phyloP scores from a whole-genome alignment of 345 rosid genomes.

The Salix exigua region DNA sequence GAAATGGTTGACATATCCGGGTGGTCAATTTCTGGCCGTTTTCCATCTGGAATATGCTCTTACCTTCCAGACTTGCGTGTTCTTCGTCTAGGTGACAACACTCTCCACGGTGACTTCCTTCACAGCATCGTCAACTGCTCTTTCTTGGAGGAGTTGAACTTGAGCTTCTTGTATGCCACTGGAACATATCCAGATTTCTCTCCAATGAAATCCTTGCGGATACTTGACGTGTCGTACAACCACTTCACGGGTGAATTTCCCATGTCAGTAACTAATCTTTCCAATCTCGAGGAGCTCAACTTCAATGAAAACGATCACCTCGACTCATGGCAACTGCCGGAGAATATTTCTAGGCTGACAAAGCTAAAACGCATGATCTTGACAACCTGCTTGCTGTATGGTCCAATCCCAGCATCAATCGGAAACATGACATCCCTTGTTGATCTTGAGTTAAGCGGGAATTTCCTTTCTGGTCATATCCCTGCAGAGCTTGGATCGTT shows the following conservation, averaged over 20 bases:
- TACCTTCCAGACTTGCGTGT: conserved; percentile 63
- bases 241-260: conserved; percentile 26
- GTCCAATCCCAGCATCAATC: conserved; percentile 64
- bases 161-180: conserved; percentile 8
- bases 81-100: conserved; percentile 60
- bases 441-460: conserved; percentile 85
- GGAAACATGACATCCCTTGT: conserved; percentile 80
- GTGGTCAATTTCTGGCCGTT: conserved; percentile 61
- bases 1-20: conserved; percentile 50
- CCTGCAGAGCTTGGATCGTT: conserved; percentile 72
- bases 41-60: conserved; percentile 61
- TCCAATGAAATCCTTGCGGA: conserved; percentile 16
- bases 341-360: conserved; percentile 29
- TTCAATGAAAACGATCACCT: conserved; percentile 26
- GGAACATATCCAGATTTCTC: conserved; percentile 31
- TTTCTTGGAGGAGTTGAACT: conserved; percentile 43
- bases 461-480: conserved; percentile 60
- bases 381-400: conserved; percentile 57
- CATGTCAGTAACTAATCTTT: conserved; percentile 22
- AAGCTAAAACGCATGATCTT: conserved; percentile 64
- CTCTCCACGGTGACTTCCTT: conserved; percentile 51
- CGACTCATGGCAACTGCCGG: conserved; percentile 25
- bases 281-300: conserved; percentile 25
- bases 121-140: conserved; percentile 59
- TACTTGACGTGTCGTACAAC: conserved; percentile 29